Evolutionary conservation across 2,329 filamentous ascomycete genomes (phyloP), one percentile per base, ranked within the genome.

Genomic region (Phialophora chinensis): DNA sequence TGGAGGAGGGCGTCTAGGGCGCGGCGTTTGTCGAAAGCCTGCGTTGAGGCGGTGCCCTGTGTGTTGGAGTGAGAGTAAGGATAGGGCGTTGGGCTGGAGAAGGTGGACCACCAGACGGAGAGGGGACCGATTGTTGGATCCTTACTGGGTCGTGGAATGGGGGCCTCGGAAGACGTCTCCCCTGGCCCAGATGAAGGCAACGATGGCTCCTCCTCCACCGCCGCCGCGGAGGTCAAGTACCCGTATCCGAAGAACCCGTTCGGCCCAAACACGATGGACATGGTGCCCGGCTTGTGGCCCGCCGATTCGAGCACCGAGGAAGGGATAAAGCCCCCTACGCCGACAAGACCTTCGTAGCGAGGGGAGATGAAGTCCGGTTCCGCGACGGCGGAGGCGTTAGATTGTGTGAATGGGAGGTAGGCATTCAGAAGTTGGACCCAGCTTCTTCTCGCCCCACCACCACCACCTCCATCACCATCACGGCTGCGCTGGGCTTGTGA

Each of bases 211-310:
- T 44, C 38, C 4, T 4, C 38, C 38, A 65, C 76, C 68, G 23
- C 73, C 65, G 11, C 11, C 1, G n/a, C 20, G 1, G 67, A 66
- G 2, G 60, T 66, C 38, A 75, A 71, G 58, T 77, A 79, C 29
- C 79, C 78, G 70, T 84, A 84, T 1, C 83, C 83, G 68, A 85
- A 84, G 71, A 84, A 85, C 0, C 83, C 83, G 60, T 82, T 82
- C 0, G 79, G 75, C 1, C 83, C 82, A 63, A 83, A 83, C 0
- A 79, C 74, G 53, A 84, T 75, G 47, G 76, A 77, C 77, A 83
- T 81, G 0, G 74, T 74, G 4, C 77, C 78, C 17, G 74, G 67
- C 10, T 72, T 55, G 29, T 72, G 60, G 33, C 75, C 69, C 12
- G 66, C 58, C 20, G 75, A 65, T 11, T 79, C 74, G 20, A 82